These are phyloP conservation scores for Phytophthora citricola DNA, from an alignment of 352 stramenopile species.

Conservation along the genomic window DNA sequence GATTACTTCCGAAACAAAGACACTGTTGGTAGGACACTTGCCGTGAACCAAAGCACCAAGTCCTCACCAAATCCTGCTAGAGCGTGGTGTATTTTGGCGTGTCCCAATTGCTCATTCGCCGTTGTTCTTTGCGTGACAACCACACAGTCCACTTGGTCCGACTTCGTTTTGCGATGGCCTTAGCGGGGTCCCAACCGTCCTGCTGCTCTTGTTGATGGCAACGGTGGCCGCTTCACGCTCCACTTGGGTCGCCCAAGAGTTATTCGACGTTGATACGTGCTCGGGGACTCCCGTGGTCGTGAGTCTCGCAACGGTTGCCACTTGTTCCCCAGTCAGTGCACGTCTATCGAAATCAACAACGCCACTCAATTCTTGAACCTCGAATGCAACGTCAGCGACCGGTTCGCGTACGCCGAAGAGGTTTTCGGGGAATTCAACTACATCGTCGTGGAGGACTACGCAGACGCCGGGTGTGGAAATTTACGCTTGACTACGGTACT, in stretches of 20 bases:
- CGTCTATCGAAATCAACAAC: constrained; percentile 20
- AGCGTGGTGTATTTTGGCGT: constrained; percentile 9
- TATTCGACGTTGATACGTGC: constrained; percentile 23
- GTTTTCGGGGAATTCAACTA: constrained; percentile 33
- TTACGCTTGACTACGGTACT: constrained; percentile 26
- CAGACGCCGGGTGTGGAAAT: constrained; percentile 15
- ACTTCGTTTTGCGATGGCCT: constrained; percentile 20
- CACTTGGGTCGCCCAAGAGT: constrained; percentile 22
- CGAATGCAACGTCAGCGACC: constrained; percentile 31
- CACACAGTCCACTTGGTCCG: constrained; percentile 17
- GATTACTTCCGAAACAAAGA: constrained; percentile 6
- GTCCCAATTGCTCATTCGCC: constrained; percentile 18
- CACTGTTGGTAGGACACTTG: not conserved
- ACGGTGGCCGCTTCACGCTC: constrained; percentile 7
- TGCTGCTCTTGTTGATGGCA: constrained; percentile 11
- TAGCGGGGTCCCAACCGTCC: not conserved
- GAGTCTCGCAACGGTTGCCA: constrained; percentile 13
- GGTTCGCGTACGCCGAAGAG: constrained; percentile 27
- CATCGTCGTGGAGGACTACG: constrained; percentile 36
- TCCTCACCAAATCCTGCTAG: constrained; percentile 15
- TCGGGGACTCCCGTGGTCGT: constrained; percentile 12
- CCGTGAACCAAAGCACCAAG: constrained; percentile 7
- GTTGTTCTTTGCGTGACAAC: constrained; percentile 26
- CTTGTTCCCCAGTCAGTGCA: constrained; percentile 14
- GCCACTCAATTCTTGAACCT: constrained; percentile 10